Evolutionary conservation across 139 green algal species (phyloP), one percentile per base, ranked within the genome.

Genomic region (Zygnema circumcarinatum): DNA sequence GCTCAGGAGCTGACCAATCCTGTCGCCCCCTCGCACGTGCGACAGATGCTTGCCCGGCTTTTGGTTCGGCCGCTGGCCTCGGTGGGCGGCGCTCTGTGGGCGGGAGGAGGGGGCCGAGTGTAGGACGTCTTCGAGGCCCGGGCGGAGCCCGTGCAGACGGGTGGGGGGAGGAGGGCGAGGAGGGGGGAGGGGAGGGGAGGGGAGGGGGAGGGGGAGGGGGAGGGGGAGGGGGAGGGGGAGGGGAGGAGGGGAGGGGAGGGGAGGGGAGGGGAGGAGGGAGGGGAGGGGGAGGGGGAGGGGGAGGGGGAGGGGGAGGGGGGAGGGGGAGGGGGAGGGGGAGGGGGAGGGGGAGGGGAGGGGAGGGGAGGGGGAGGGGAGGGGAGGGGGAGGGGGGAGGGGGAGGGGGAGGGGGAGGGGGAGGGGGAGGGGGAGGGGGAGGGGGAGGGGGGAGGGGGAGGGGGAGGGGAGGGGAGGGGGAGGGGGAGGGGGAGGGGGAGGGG

Each of bases 141-240:
- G n/a, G n/a, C n/a, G n/a, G n/a, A n/a, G n/a, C n/a, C n/a, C n/a
- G n/a, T n/a, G n/a, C n/a, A n/a, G n/a, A n/a, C n/a, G n/a, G n/a
- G n/a, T n/a, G n/a, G n/a, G n/a, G n/a, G n/a, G n/a, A n/a, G n/a
- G n/a, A n/a, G n/a, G n/a, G n/a, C n/a, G n/a, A n/a, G n/a, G n/a
- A n/a, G n/a, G n/a, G n/a, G n/a, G n/a, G n/a, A n/a, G n/a, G n/a
- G n/a, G 74, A 52, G 41, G 2, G 73, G 32, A 52, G 39, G 74
- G 33, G 74, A 81, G 33, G 42, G 31, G 20, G 74, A 81, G 31
- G 74, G 33, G 33, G 39, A 81, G 74, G 74, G 74, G 33, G 74
- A 81, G 74, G 33, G 42, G 35, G 74, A 53, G n/a, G 31, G 31
- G 33, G 74, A 81, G 74, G 74, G 47, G 0, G 74, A n/a, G 47